Evolutionary conservation across 2,329 filamentous ascomycete species (phyloP).

Genomic region (Aspergillus hortae): DNA sequence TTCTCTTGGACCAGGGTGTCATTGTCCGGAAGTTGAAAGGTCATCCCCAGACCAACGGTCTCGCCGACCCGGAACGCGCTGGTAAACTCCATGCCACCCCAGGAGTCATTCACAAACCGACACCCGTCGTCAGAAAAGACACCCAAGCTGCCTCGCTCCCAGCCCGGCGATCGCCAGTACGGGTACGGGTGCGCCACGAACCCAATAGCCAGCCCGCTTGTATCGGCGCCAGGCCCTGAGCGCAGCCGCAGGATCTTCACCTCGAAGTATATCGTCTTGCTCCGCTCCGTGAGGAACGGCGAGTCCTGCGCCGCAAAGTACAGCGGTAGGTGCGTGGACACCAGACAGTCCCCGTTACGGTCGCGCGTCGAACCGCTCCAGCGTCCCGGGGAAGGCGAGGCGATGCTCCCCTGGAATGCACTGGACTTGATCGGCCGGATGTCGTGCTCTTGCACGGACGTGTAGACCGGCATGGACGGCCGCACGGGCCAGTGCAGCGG

Average conservation of each 20-base stretch:
- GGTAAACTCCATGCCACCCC: slow-evolving; percentile 58
- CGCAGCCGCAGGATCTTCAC: slow-evolving; percentile 48
- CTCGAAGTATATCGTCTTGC: slow-evolving; percentile 59
- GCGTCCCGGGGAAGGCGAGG: slow-evolving; percentile 30
- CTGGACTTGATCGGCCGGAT: slow-evolving; percentile 43
- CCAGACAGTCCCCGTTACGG: slow-evolving; percentile 47
- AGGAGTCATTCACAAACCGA: slow-evolving; percentile 60
- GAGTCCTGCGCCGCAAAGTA: slow-evolving; percentile 53
- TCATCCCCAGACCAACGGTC: slow-evolving; percentile 58
- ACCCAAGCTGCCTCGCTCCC: slow-evolving; percentile 59
- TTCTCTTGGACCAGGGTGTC: slow-evolving; percentile 30
- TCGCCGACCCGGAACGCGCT: slow-evolving; percentile 51
- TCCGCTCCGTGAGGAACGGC: slow-evolving; percentile 43
- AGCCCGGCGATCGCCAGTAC: slow-evolving; percentile 59
- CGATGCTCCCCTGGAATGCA: slow-evolving; percentile 41
- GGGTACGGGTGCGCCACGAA: slow-evolving; percentile 61
- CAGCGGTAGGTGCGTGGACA: slow-evolving; percentile 54
- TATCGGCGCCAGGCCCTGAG: slow-evolving; percentile 35
- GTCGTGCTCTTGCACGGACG: slow-evolving; percentile 42
- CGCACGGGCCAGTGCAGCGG: slow-evolving; percentile 50
- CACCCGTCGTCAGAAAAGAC: slow-evolving; percentile 63
- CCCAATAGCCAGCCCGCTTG: slow-evolving; percentile 57
- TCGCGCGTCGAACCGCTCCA: slow-evolving; percentile 46
- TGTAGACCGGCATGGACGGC: slow-evolving; percentile 42
- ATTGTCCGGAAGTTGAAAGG: slow-evolving; percentile 41